Evolutionary conservation across 148 eudicot genomes (phyloP), one percentile per base, ranked within the genome.

Genomic region (Heliamphora exappendiculata): DNA sequence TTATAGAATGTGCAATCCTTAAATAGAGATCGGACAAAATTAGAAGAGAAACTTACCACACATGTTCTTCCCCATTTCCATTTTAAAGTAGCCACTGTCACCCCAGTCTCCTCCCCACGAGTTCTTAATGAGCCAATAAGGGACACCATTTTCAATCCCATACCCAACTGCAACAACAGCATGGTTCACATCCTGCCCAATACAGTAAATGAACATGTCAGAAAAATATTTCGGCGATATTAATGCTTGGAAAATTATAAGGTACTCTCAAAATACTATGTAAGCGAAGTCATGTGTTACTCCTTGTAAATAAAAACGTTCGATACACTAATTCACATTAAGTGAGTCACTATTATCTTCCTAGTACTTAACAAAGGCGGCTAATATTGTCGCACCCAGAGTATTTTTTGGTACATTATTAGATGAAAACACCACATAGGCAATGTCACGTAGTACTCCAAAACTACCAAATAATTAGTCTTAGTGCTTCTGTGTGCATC

Each of bases 71-170:
- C 99, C 98, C 97, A 91, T 65, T 87, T 93, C 97, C 98, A 96
- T 96, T 79, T 90, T 96, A 73, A 96, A 96, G 87, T 91, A 96
- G 33, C 99, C 99, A 6, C 80, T 59, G 73, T 89, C 88, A 76
- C 99, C 99, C 99, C 99, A 96, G 62, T 87, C 87, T 58, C 74
- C 91, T 73, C 99, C 99, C 99, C 99, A 96, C 20, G 99, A 96
- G 78, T 96, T 96, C 85, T 96, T 96, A 65, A 96, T 90, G 76
- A 96, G 88, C 99, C 99, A 96, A 82, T 93, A 96, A 1, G 98
- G 87, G 50, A 83, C 72, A 28, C 93, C 98, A 45, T 93, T 74
- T 85, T 93, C 93, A 65, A 87, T 91, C 60, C 99, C 99, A 79
- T 93, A 96, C 47, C 99, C 99, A 79, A 93, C 97, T 24, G 99